These are phyloP conservation scores for Tritrichomonas foetus DNA, from an alignment of 208 protist species.

Conservation along the genomic window DNA sequence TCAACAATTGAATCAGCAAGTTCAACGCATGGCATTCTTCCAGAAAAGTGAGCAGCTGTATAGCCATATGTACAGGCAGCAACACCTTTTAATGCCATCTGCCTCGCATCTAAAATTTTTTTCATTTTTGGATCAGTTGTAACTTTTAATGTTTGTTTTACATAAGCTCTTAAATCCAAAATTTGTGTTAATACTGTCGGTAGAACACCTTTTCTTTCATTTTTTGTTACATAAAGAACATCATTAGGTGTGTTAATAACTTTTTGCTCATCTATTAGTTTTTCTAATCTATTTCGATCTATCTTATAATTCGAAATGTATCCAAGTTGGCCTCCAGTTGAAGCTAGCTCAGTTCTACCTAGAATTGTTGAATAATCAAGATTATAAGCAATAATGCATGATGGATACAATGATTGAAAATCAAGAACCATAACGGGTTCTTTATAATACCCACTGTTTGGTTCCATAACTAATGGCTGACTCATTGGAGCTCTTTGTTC, in stretches of 20 bases:
- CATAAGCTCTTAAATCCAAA: not conserved
- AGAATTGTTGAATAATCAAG: not conserved
- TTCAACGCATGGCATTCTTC: conserved; percentile 31
- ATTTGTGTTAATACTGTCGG: not conserved
- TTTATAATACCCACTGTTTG: not conserved
- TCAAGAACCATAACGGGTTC: conserved; percentile 17
- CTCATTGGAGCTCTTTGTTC: conserved; percentile 26
- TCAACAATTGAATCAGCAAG: conserved; percentile 12
- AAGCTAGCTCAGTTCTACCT: not conserved
- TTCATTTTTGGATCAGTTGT: not conserved
- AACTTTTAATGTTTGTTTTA: conserved; percentile 6
- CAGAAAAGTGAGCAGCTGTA: not conserved
- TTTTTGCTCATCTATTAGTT: not conserved
- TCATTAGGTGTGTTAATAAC: conserved; percentile 21
- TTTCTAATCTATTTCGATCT: not conserved
- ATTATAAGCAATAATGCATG: conserved; percentile 2
- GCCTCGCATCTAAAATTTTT: not conserved
- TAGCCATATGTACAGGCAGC: conserved; percentile 15
- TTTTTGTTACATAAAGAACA: not conserved
- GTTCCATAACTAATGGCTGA: not conserved
- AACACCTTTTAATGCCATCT: not conserved
- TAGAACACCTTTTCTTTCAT: not conserved
- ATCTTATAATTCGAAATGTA: not conserved
- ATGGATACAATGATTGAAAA: conserved; percentile 11
- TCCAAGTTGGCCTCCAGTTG: not conserved